Percentiles rank a stretch among this genome's conserved stretches.
phyloP scores from a whole-genome alignment of 352 stramenopile species.

The Hyaloperonospora brassicae region DNA sequence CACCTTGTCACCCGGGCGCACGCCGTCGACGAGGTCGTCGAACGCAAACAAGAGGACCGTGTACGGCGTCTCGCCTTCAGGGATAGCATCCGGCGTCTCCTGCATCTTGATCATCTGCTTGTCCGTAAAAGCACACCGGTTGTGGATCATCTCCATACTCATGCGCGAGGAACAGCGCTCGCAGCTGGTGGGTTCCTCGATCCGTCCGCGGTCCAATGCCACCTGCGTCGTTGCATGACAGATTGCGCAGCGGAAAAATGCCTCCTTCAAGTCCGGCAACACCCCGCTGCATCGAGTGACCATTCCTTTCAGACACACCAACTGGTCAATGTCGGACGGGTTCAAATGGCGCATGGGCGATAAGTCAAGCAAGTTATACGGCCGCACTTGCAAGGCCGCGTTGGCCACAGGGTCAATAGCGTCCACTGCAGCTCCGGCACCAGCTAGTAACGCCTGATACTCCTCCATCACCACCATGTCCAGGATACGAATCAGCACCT shows the following conservation, averaged over 20 bases:
- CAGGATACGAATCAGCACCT: constrained; percentile 94
- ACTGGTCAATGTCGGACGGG: constrained; percentile 94
- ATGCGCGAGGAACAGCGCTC: constrained; percentile 81
- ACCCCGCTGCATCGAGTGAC: constrained; percentile 94
- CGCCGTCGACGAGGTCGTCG: constrained; percentile 96
- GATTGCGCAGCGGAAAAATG: constrained; percentile 94
- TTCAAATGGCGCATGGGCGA: constrained; percentile 94
- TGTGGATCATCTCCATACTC: constrained; percentile 96
- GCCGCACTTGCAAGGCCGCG: constrained; percentile 90
- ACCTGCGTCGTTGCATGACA: constrained; percentile 88
- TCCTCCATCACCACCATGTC: constrained; percentile 94
- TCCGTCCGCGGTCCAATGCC: constrained; percentile 91
- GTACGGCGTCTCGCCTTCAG: constrained; percentile 97
- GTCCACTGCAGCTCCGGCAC: constrained; percentile 17
- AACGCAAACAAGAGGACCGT: constrained; percentile 97
- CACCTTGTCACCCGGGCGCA: constrained; percentile 94
- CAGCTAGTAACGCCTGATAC: constrained; percentile 47
- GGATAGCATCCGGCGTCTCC: constrained; percentile 96
- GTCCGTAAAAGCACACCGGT: constrained; percentile 96
- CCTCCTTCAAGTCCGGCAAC: constrained; percentile 97
- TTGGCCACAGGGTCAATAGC: constrained; percentile 41
- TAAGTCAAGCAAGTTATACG: constrained; percentile 93
- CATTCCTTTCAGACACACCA: constrained; percentile 97
- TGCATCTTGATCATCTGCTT: constrained; percentile 98
- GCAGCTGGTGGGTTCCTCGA: constrained; percentile 92